phyloP scores from a whole-genome alignment of 2,329 filamentous ascomycete genomes.

The Cytospora paraplurivora region DNA sequence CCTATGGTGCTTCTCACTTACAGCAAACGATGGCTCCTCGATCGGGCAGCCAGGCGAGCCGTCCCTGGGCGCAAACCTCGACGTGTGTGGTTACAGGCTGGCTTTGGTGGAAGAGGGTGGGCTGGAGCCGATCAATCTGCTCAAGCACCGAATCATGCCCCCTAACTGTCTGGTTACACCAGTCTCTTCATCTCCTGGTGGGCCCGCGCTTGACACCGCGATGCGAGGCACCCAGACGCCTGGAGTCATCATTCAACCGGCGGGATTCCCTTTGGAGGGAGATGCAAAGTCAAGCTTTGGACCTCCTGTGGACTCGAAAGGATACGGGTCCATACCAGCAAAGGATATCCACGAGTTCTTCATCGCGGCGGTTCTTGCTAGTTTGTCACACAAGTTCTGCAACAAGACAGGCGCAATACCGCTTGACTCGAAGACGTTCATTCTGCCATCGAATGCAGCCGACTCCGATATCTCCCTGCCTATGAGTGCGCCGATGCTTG shows the following conservation, averaged over 20 bases:
- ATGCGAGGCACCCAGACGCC: constrained; percentile 37
- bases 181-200: constrained; percentile 48
- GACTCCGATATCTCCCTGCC: constrained; percentile 34
- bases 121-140: constrained; percentile 53
- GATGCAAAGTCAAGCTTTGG: constrained; percentile 35
- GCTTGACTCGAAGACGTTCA: constrained; percentile 54
- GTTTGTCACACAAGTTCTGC: constrained; percentile 55
- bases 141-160: constrained; percentile 46
- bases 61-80: constrained; percentile 44
- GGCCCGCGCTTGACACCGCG: constrained; percentile 43
- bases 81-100: constrained; percentile 49
- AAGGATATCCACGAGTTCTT: constrained; percentile 57
- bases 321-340: constrained; percentile 40
- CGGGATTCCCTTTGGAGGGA: constrained; percentile 31
- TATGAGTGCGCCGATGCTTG: constrained; percentile 43
- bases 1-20: constrained; percentile 58
- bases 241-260: constrained; percentile 11
- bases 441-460: constrained; percentile 43
- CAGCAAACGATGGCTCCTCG: constrained; percentile 44
- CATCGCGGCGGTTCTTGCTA: constrained; percentile 53
- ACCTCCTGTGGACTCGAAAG: constrained; percentile 38
- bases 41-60: constrained; percentile 31
- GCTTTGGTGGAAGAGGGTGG: constrained; percentile 50
- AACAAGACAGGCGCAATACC: constrained; percentile 51
- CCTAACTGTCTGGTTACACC: constrained; percentile 48